Evolutionary conservation across 495 filamentous ascomycete species (phyloP).

Genomic region (Aspergillus incahuasiensis): DNA sequence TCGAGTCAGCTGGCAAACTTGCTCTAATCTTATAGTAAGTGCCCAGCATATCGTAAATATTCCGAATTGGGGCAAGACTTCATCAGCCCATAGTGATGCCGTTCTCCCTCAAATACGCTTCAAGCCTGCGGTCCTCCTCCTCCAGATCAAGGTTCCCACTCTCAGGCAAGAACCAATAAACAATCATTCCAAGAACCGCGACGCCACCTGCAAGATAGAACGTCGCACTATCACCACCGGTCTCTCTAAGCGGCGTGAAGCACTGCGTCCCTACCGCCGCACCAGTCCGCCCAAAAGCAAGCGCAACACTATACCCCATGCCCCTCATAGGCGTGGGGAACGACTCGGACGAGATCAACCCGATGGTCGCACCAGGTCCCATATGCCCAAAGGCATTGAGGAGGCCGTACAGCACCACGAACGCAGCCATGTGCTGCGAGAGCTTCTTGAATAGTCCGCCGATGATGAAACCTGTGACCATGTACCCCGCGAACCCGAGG

Average conservation of each 20-base stretch:
- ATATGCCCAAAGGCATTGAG: slow-evolving; percentile 35
- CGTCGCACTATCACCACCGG: slow-evolving; percentile 25
- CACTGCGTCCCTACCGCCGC: slow-evolving; percentile 34
- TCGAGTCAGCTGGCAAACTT: too few relatives aligned
- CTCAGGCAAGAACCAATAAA: slow-evolving; percentile 33
- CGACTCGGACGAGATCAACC: slow-evolving; percentile 29
- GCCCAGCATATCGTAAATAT: too few relatives aligned
- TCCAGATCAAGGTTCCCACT: slow-evolving; percentile 29
- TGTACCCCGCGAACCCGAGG: slow-evolving; percentile 29
- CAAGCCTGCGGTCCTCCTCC: slow-evolving; percentile 26
- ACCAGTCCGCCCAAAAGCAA: slow-evolving; percentile 33
- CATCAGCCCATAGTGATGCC: slow-evolving; percentile 41
- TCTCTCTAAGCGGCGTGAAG: slow-evolving; percentile 29
- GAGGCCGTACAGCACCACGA: slow-evolving; percentile 36
- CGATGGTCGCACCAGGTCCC: slow-evolving; percentile 34
- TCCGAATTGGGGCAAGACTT: too few relatives aligned
- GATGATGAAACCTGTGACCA: slow-evolving; percentile 33
- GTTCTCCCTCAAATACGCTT: slow-evolving; percentile 21
- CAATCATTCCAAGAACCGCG: slow-evolving; percentile 26
- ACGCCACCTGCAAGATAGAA: slow-evolving; percentile 33
- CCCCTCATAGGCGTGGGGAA: slow-evolving; percentile 35
- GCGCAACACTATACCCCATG: slow-evolving; percentile 34
- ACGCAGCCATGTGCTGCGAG: slow-evolving; percentile 29
- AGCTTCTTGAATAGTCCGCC: slow-evolving; percentile 27
- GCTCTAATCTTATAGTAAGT: too few relatives aligned